A percentile compares a stretch with the other conserved stretches of the same genome.
phyloP scores from a whole-genome alignment of 2,329 filamentous ascomycete genomes.

The Zasmidium angulare region DNA sequence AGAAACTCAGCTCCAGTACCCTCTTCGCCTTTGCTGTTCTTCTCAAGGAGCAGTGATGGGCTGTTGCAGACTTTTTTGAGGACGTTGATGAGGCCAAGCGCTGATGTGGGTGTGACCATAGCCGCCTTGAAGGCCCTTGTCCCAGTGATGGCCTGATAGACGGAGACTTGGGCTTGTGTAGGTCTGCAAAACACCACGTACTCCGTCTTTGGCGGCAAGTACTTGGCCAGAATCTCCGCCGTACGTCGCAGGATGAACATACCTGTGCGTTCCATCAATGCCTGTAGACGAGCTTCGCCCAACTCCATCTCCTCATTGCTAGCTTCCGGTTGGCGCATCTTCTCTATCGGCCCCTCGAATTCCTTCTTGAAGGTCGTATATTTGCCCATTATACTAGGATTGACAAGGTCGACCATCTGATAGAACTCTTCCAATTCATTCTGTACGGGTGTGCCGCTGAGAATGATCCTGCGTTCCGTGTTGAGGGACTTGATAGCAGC shows the following conservation, averaged over 20 bases:
- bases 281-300: slow-evolving; percentile 61
- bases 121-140: slow-evolving; percentile 64
- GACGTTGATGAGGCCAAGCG: slow-evolving; percentile 68
- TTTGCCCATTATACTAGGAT: slow-evolving; percentile 63
- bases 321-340: slow-evolving; percentile 64
- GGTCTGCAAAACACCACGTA: slow-evolving; percentile 67
- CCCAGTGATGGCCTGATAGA: slow-evolving; percentile 64
- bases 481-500: slow-evolving; percentile 64
- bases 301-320: slow-evolving; percentile 61
- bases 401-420: slow-evolving; percentile 67
- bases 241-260: slow-evolving; percentile 67
- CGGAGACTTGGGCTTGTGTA: slow-evolving; percentile 58
- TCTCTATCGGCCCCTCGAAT: slow-evolving; percentile 65
- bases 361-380: slow-evolving; percentile 63
- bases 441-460: slow-evolving; percentile 68
- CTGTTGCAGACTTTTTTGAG: slow-evolving; percentile 75
- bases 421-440: slow-evolving; percentile 69
- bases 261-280: slow-evolving; percentile 60
- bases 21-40: slow-evolving; percentile 42
- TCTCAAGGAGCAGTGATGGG: slow-evolving; percentile 60
- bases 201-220: slow-evolving; percentile 66
- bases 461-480: slow-evolving; percentile 60
- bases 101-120: slow-evolving; percentile 61
- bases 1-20: slow-evolving; percentile 29
- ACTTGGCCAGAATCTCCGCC: slow-evolving; percentile 64